phyloP scores from a whole-genome alignment of 306 rosid species.

The Luffa aegyptiaca region DNA sequence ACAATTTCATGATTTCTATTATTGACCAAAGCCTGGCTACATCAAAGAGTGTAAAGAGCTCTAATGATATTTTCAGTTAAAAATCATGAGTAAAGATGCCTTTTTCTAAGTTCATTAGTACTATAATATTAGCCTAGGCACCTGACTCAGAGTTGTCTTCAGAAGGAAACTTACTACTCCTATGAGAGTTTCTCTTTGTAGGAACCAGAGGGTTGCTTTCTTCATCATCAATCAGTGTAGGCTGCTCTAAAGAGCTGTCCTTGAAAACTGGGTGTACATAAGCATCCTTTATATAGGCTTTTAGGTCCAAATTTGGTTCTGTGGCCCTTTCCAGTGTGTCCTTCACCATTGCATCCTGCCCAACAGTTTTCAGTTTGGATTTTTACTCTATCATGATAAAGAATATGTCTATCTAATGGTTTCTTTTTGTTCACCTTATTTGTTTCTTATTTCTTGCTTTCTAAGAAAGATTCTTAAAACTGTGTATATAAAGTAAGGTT shows the following conservation, averaged over 20 bases:
- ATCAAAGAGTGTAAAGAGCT: not conserved
- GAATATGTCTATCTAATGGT: not conserved
- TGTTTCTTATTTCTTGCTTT: not conserved
- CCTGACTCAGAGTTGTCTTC: slow-evolving; percentile 14
- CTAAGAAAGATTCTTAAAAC: not conserved
- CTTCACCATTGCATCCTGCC: slow-evolving; percentile 89
- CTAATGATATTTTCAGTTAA: not conserved
- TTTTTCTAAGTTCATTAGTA: not conserved
- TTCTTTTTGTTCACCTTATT: not conserved
- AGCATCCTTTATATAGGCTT: slow-evolving; percentile 59
- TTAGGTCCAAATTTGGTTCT: slow-evolving; percentile 65
- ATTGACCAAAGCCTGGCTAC: slow-evolving; percentile 1
- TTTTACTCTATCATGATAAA: not conserved
- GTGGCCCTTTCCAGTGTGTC: slow-evolving; percentile 74
- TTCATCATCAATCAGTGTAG: slow-evolving; percentile 41
- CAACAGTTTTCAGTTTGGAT: slow-evolving; percentile 13
- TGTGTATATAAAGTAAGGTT: not conserved
- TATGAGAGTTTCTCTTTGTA: slow-evolving; percentile 43
- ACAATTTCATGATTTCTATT: not conserved
- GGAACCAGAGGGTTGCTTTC: slow-evolving; percentile 68
- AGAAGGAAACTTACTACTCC: slow-evolving; percentile 38
- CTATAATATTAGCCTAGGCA: not conserved
- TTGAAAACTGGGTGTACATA: slow-evolving; percentile 69
- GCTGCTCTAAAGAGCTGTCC: slow-evolving; percentile 21
- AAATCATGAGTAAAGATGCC: not conserved